Evolutionary conservation across 108 stramenopile genomes (phyloP), one percentile per base, ranked within the genome.

Genomic region (Tribonema minus): DNA sequence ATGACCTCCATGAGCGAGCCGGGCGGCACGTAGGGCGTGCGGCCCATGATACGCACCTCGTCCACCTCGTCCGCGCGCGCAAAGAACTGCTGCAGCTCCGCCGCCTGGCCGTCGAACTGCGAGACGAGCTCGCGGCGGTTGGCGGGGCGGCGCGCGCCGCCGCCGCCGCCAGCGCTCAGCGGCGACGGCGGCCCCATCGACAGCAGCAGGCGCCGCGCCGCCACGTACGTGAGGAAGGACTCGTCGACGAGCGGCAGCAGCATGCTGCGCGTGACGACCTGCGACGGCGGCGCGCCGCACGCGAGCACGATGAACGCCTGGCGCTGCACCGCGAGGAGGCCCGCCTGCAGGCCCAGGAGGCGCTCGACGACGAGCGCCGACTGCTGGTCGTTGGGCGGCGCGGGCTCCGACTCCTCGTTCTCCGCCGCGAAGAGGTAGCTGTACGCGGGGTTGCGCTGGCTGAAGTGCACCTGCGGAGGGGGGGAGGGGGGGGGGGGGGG

Each of bases 361-460:
- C n/a, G n/a, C n/a, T n/a, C n/a, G n/a, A n/a, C n/a, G n/a, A n/a
- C n/a, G n/a, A n/a, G n/a, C n/a, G n/a, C n/a, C n/a, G n/a, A n/a
- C n/a, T n/a, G n/a, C n/a, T n/a, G n/a, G n/a, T n/a, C n/a, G n/a
- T n/a, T n/a, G n/a, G n/a, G n/a, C n/a, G n/a, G n/a, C n/a, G n/a
- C n/a, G n/a, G n/a, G n/a, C n/a, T n/a, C n/a, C n/a, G n/a, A n/a
- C n/a, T 20, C 46, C 9, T 54, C 46, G 46, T 54, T 20, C 15
- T 20, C 46, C 20, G 46, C 46, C 20, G 46, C 46, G 20, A 20
- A 9, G 9, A 54, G 9, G 46, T 15, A 54, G 15, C 37, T 30
- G 71, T 72, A 72, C 71, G 39, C 71, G 34, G 71, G 71, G 35
- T 72, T 38, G 71, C 46, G 71, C 60, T 72, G 23, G n/a, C 46